Evolutionary conservation across 2,329 filamentous ascomycete genomes (phyloP), one percentile per base, ranked within the genome.

Genomic region (Chaetomium globosum): DNA sequence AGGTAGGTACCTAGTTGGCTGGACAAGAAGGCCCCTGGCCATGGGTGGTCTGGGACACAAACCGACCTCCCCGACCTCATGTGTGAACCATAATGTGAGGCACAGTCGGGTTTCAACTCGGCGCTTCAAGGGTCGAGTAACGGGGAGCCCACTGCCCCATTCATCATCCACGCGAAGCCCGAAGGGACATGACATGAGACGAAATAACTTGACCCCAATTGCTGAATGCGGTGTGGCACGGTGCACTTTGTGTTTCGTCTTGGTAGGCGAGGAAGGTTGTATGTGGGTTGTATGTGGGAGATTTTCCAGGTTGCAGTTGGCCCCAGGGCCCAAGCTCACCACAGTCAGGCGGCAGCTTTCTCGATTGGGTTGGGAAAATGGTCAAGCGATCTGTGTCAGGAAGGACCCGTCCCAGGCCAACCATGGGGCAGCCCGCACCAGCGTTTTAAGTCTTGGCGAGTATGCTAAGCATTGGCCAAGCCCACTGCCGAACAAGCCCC

Each of bases 211-310:
- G n/a, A 21, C 46, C n/a, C 46, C 46, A 12, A n/a, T 10, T n/a
- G 26, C 3, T 30, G 26, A 13, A 51, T 19, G 57, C 28, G 26
- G 58, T 30, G 46, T 60, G 16, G 39, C 39, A 43, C 16, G 39
- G 39, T 60, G 58, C 58, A 39, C 13, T 21, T 19, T 13, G 48
- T 39, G 58, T 60, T 60, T 60, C 58, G 58, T 59, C 57, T 59
- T 59, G 57, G 57, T 43, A 23, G 1, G 5, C 46, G 46, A 48
- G n/a, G n/a, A n/a, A n/a, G n/a, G n/a, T n/a, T n/a, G n/a, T n/a
- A n/a, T n/a, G n/a, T n/a, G n/a, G n/a, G n/a, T n/a, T n/a, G n/a
- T n/a, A n/a, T n/a, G 9, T 36, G 6, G 8, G 9, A 36, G 12
- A 36, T 9, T 36, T 36, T 12, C 33, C 33, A 36, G 33, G 33